These are phyloP conservation scores for Phaeotremella fagi DNA, from an alignment of 768 basidiomycete genomes.

Conservation along the genomic window DNA sequence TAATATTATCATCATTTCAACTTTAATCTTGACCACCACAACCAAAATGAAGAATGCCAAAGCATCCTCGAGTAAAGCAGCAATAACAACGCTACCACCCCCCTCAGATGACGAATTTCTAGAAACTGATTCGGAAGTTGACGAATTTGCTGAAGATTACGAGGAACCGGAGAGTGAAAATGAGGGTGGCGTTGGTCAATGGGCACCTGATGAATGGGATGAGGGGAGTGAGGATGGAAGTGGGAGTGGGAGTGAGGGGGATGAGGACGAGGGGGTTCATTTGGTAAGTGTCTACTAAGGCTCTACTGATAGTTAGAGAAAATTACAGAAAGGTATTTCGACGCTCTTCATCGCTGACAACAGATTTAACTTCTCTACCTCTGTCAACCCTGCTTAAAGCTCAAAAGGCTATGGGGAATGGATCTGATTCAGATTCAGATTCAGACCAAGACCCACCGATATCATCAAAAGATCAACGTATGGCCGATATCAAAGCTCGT, in stretches of 20 bases:
- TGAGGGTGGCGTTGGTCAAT: slow-evolving; percentile 31
- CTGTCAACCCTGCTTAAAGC: slow-evolving; percentile 64
- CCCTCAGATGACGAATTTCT: slow-evolving; percentile 25
- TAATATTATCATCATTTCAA: no score
- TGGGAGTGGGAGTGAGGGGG: slow-evolving; percentile 15
- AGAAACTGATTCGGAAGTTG: slow-evolving; percentile 43
- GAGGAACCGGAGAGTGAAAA: slow-evolving; percentile 1
- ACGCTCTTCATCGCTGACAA: neutral
- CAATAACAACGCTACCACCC: no score
- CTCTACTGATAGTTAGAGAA: slow-evolving; percentile 5
- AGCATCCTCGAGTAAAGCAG: neutral
- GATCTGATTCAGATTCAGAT: neutral
- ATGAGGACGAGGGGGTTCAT: neutral
- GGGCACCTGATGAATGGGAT: slow-evolving; percentile 37
- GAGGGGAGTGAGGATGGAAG: slow-evolving; percentile 17
- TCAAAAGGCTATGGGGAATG: slow-evolving; percentile 53
- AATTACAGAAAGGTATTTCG: slow-evolving; percentile 29
- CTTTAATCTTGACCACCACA: no score
- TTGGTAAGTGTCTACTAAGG: slow-evolving; percentile 5
- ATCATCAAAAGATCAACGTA: slow-evolving; percentile 9
- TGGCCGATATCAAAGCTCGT: slow-evolving; percentile 45
- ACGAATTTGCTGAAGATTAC: slow-evolving; percentile 43
- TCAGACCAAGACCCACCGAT: slow-evolving; percentile 3
- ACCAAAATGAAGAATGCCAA: neutral
- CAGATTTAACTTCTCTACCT: slow-evolving; percentile 50